Base-by-base conservation (phyloP, 306 rosid genomes). In the Trichosanthes cucumerina region DNA sequence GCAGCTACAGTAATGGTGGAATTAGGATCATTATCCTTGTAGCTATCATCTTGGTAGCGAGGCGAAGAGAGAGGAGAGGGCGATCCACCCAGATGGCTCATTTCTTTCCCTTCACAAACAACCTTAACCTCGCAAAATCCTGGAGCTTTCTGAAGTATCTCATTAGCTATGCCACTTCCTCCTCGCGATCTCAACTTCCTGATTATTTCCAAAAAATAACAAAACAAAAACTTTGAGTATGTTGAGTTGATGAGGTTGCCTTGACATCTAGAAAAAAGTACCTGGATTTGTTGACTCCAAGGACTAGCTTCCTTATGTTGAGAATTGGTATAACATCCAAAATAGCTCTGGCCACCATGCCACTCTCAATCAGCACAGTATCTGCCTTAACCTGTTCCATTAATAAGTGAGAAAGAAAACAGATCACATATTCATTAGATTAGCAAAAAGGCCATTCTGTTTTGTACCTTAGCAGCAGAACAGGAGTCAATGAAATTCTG, bases 221-320 rank as follows among this genome's bases (percentile, higher is more conserved):
- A 26, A 19, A 38, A 36, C 41, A 75, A 38, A 53, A 36, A 52
- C 54, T 34, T 34, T 54, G 36, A 56, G 68, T 74, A 7, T 28
- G 9, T 15, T 49, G 28, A 73, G 78, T 28, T 47, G 4, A 72
- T 72, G 43, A 74, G 62, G 18, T 74, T 49, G 43, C 60, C 41
- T 26, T 50, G 10, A 47, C 28, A 18, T 49, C 24, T 46, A 43
- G 59, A 19, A n/a, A n/a, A n/a, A n/a, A n/a, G n/a, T n/a, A 92
- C 96, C 92, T 84, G 83, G 97, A 86, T 75, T 87, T 88, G 80
- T 82, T 81, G 66, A 85, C 83, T 84, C 97, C 98, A 59, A 93
- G 72, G 0, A 93, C 89, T 28, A 91, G 85, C 41, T 77, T 91
- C 75, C 56, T 82, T 14, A 93, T 80, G 79, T 93, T 85, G 81